Evolutionary conservation across 441 rosid species (phyloP).

Genomic region (Iberis amara): DNA sequence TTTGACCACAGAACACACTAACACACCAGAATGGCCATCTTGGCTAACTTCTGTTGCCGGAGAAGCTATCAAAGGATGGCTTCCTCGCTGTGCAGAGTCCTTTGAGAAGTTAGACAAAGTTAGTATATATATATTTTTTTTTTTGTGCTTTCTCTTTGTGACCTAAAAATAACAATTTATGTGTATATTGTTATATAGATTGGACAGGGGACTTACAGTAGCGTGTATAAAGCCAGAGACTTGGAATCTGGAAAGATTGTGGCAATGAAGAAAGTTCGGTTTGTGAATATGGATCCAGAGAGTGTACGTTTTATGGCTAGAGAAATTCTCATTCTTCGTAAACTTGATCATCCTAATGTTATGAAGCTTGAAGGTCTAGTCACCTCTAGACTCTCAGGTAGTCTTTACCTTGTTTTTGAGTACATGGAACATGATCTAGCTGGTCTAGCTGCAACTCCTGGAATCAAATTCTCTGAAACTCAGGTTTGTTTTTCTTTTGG

Average conservation of each 20-base stretch:
- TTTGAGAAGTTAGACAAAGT: constrained; percentile 34
- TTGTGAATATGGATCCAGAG: constrained; percentile 73
- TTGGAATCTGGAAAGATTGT: constrained; percentile 64
- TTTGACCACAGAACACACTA: constrained; percentile 4
- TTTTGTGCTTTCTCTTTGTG: neutral
- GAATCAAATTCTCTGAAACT: constrained; percentile 59
- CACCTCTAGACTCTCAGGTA: constrained; percentile 83
- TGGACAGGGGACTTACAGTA: constrained; percentile 88
- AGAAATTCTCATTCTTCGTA: constrained; percentile 61
- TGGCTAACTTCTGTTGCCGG: constrained; percentile 34
- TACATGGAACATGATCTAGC: constrained; percentile 68
- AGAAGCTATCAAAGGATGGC: constrained; percentile 36
- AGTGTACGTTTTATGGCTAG: constrained; percentile 90
- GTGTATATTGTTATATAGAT: constrained; percentile 31
- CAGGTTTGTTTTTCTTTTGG: constrained; percentile 41
- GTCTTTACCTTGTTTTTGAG: constrained; percentile 77
- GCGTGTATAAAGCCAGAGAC: constrained; percentile 79
- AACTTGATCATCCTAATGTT: constrained; percentile 70
- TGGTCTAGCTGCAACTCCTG: constrained; percentile 55
- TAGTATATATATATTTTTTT: neutral
- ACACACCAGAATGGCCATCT: constrained; percentile 28
- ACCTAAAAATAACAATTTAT: neutral
- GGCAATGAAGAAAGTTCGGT: constrained; percentile 79
- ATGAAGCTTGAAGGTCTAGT: constrained; percentile 83
- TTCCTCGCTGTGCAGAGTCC: constrained; percentile 31